A percentile compares a stretch with the other conserved stretches of the same genome.
Evolutionary conservation across 1,284 basidiomycete species (phyloP).

Genomic region (Fomes fomentarius): DNA sequence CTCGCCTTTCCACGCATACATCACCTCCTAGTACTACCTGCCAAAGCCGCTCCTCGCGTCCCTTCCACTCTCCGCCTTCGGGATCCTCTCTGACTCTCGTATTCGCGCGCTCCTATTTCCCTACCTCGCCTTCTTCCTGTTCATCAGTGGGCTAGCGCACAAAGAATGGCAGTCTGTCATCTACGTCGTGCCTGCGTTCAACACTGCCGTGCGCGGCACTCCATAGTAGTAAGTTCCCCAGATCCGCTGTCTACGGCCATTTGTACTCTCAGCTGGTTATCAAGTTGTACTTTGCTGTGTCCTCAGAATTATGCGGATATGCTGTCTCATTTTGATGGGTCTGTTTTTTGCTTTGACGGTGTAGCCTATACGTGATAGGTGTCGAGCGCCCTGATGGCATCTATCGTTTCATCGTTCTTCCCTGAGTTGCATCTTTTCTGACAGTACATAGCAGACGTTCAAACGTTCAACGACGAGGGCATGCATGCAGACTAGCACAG

Average conservation of each 20-base stretch:
- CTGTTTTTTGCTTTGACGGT: no score
- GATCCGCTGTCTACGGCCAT: neutral
- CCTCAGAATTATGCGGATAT: no score
- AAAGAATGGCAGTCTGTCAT: constrained; percentile 98
- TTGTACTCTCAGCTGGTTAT: neutral
- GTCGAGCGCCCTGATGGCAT: no score
- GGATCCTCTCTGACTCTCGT: constrained; percentile 49
- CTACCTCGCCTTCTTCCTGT: constrained; percentile 55
- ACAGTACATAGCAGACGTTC: no score
- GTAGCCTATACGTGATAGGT: no score
- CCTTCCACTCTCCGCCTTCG: constrained; percentile 65
- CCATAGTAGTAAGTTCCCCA: constrained; percentile 56
- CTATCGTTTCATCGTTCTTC: no score
- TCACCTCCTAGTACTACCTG: constrained; percentile 66
- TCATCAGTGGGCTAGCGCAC: constrained; percentile 81
- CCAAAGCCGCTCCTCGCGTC: constrained; percentile 81
- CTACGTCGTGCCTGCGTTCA: constrained; percentile 85
- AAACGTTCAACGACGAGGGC: no score
- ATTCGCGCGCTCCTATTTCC: constrained; percentile 57
- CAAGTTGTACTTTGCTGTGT: no score
- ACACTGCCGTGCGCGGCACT: constrained; percentile 74
- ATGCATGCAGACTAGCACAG: no score
- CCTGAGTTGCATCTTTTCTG: no score
- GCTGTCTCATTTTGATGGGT: no score
- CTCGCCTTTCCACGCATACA: constrained; percentile 76